phyloP scores from a whole-genome alignment of 495 filamentous ascomycete genomes.

The Aspergillus panamensis region DNA sequence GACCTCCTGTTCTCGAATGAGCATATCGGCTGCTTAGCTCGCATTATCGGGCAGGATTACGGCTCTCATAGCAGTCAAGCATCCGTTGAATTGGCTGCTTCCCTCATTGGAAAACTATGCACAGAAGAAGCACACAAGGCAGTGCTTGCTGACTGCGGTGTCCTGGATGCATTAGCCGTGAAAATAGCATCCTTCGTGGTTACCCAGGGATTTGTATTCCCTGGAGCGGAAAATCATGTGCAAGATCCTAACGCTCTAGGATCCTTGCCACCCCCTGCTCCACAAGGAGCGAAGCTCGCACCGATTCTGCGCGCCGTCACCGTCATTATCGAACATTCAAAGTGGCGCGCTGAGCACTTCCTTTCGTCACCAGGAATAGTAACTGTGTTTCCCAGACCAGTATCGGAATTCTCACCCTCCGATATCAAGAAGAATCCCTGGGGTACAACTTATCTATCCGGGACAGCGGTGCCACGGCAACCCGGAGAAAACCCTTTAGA shows the following conservation, averaged over 20 bases:
- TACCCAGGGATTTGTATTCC: constrained; percentile 60
- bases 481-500: constrained; percentile 53
- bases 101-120: constrained; percentile 68
- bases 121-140: constrained; percentile 65
- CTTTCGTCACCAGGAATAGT: constrained; percentile 73
- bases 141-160: constrained; percentile 61
- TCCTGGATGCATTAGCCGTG: constrained; percentile 76
- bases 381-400: constrained; percentile 60
- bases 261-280: constrained; percentile 49
- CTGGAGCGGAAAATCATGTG: constrained; percentile 44
- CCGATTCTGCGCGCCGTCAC: constrained; percentile 77
- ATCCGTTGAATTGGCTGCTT: constrained; percentile 65
- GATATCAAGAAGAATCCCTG: constrained; percentile 48
- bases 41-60: constrained; percentile 62
- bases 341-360: constrained; percentile 71
- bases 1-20: constrained; percentile 60
- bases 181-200: constrained; percentile 73
- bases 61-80: constrained; percentile 48
- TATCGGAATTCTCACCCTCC: constrained; percentile 39
- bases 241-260: constrained; percentile 33
- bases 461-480: constrained; percentile 43
- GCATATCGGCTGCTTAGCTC: constrained; percentile 55
- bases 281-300: constrained; percentile 56
- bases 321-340: constrained; percentile 74
- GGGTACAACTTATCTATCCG: constrained; percentile 44